Conservation (phyloP, 1,139 yeast species). For the Sugiyamaella sp. region DNA sequence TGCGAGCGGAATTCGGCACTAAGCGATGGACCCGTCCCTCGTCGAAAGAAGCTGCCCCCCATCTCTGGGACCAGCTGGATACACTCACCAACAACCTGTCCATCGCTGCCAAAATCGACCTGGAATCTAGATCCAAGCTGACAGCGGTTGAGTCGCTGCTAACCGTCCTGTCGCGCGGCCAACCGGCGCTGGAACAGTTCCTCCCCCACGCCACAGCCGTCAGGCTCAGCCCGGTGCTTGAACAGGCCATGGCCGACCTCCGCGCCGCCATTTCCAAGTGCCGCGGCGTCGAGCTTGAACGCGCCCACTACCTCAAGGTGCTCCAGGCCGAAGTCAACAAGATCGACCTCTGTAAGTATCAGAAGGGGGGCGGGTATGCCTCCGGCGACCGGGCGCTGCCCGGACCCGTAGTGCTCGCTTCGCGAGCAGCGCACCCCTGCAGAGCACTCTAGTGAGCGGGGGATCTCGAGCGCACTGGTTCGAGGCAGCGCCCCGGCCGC, state of each 20-base stretch:
- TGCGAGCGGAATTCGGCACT: conserved; percentile 54
- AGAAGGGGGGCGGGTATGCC: too few relatives aligned
- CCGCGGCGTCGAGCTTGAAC: conserved; percentile 33
- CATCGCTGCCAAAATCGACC: conserved; percentile 69
- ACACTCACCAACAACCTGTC: conserved; percentile 54
- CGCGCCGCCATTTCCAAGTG: conserved; percentile 45
- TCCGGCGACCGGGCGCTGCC: too few relatives aligned
- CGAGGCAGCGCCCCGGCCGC: too few relatives aligned
- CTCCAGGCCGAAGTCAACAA: conserved; percentile 38
- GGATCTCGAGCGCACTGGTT: too few relatives aligned
- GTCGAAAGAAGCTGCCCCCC: conserved; percentile 35
- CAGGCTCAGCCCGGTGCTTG: conserved; percentile 49
- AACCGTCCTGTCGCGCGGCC: conserved; percentile 50
- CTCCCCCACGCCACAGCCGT: conserved; percentile 56
- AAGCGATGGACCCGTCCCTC: conserved; percentile 49
- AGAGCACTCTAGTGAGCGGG: too few relatives aligned
- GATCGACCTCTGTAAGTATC: conserved; percentile 33
- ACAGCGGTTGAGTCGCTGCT: conserved; percentile 50
- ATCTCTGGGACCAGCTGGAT: conserved; percentile 47
- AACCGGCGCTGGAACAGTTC: conserved; percentile 44
- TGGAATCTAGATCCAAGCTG: conserved; percentile 50
- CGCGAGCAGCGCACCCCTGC: too few relatives aligned
- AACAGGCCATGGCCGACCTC: conserved; percentile 47
- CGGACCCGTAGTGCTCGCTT: too few relatives aligned
- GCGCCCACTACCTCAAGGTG: conserved; percentile 35